These are phyloP conservation scores for Periconia macrospinosa DNA, from an alignment of 2,329 filamentous ascomycete species.

Conservation along the genomic window DNA sequence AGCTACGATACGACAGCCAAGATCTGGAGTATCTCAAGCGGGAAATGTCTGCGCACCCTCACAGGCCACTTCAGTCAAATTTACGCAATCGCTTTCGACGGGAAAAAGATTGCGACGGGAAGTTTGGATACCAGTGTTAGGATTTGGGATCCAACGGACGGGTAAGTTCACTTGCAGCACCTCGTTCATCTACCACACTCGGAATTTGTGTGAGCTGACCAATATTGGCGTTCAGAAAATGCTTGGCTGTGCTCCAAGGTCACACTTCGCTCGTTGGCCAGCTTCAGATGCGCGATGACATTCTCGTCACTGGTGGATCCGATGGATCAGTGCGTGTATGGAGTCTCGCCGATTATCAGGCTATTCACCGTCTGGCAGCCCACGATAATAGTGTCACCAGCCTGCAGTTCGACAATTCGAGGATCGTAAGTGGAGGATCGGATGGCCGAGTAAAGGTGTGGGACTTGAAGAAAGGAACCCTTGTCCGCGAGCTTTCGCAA, in stretches of 20 bases:
- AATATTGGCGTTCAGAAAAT: slow-evolving; percentile 53
- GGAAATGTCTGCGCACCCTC: slow-evolving; percentile 85
- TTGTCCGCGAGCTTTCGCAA: slow-evolving; percentile 87
- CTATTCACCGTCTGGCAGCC: slow-evolving; percentile 91
- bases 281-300: slow-evolving; percentile 92
- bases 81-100: slow-evolving; percentile 97
- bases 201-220: slow-evolving; percentile 3
- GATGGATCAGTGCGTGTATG: slow-evolving; percentile 96
- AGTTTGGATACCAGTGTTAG: slow-evolving; percentile 95
- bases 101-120: slow-evolving; percentile 87
- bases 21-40: slow-evolving; percentile 97
- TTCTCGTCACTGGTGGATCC: slow-evolving; percentile 91
- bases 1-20: slow-evolving; percentile 97
- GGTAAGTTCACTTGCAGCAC: slow-evolving; percentile 57
- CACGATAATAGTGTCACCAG: slow-evolving; percentile 99
- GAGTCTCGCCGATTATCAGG: slow-evolving; percentile 86
- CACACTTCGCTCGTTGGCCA: slow-evolving; percentile 97
- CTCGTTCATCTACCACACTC: slow-evolving; percentile 3
- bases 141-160: slow-evolving; percentile 91
- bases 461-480: slow-evolving; percentile 88
- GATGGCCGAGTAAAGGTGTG: slow-evolving; percentile 99
- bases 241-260: slow-evolving; percentile 89
- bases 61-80: slow-evolving; percentile 98
- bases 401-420: slow-evolving; percentile 92
- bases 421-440: slow-evolving; percentile 93